phyloP scores from a whole-genome alignment of 2,329 filamentous ascomycete species.

The Fusarium nodosum region DNA sequence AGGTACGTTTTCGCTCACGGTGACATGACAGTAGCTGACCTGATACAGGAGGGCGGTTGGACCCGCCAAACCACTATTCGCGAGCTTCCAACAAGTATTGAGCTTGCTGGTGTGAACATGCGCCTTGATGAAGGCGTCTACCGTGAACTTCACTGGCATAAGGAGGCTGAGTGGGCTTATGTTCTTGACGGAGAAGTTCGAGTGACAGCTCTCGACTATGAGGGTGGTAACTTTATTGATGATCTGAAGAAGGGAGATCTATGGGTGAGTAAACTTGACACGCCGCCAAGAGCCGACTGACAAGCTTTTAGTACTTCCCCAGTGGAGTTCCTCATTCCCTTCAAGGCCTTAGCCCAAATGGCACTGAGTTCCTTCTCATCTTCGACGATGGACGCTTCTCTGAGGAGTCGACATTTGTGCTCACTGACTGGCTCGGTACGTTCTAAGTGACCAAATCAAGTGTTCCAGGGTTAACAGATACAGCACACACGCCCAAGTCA shows the following conservation, averaged over 20 bases:
- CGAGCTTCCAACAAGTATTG: conserved; percentile 74
- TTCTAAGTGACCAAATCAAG: background rate
- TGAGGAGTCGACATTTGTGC: conserved; percentile 76
- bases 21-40: conserved; percentile 4
- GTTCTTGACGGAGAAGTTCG: conserved; percentile 78
- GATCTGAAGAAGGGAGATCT: conserved; percentile 82
- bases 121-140: conserved; percentile 79
- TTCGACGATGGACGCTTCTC: conserved; percentile 66
- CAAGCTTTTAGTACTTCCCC: conserved; percentile 72
- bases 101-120: conserved; percentile 84
- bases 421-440: conserved; percentile 79
- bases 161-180: conserved; percentile 83
- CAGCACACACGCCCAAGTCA: conserved; percentile 77
- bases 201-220: conserved; percentile 79
- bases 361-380: conserved; percentile 63
- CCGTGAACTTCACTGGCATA: conserved; percentile 85
- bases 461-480: conserved; percentile 5
- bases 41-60: conserved; percentile 77
- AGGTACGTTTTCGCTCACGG: conserved; percentile 57
- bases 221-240: conserved; percentile 82
- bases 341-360: conserved; percentile 77
- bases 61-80: conserved; percentile 78
- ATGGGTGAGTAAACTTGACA: conserved; percentile 53
- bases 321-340: conserved; percentile 82
- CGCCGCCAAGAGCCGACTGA: rapidly evolving